A percentile compares a stretch with the other conserved stretches of the same genome.
These are phyloP conservation scores for Trichoderma simmonsii DNA, from an alignment of 2,329 filamentous ascomycete species.

Conservation along the genomic window DNA sequence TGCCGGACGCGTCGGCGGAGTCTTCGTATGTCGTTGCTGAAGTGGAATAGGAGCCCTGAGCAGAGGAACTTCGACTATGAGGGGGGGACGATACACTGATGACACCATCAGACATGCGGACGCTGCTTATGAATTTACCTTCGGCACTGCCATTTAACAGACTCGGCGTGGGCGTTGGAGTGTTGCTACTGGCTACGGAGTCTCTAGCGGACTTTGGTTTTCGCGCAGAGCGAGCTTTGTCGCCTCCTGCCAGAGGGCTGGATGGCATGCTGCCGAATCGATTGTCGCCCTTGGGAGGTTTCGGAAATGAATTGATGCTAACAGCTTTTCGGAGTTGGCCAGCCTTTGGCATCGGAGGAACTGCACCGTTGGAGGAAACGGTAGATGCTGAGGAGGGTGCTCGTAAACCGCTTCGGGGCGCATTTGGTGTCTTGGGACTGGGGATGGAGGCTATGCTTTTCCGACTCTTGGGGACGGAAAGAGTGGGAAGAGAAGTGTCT, in stretches of 20 bases:
- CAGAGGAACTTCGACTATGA: constrained; percentile 87
- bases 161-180: constrained; percentile 57
- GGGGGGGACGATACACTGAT: constrained; percentile 78
- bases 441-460: constrained; percentile 56
- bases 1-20: constrained; percentile 51
- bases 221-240: constrained; percentile 40
- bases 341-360: constrained; percentile 55
- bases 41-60: constrained; percentile 87
- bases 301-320: constrained; percentile 91
- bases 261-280: constrained; percentile 60
- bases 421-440: constrained; percentile 40
- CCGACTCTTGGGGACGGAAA: constrained; percentile 70
- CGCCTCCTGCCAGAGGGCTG: constrained; percentile 51
- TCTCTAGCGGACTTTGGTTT: constrained; percentile 57
- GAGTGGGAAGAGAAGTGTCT: constrained; percentile 66
- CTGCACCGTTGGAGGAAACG: constrained; percentile 52
- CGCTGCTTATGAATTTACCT: constrained; percentile 66
- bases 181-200: constrained; percentile 48
- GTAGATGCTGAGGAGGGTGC: constrained; percentile 54
- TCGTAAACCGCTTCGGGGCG: constrained; percentile 57
- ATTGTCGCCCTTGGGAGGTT: constrained; percentile 70
- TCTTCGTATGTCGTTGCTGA: constrained; percentile 89
- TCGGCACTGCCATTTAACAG: constrained; percentile 77
- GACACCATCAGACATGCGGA: constrained; percentile 69
- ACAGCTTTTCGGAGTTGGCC: constrained; percentile 74